Evolutionary conservation across 441 rosid genomes (phyloP), one percentile per base, ranked within the genome.

Genomic region (Populus hybrid): DNA sequence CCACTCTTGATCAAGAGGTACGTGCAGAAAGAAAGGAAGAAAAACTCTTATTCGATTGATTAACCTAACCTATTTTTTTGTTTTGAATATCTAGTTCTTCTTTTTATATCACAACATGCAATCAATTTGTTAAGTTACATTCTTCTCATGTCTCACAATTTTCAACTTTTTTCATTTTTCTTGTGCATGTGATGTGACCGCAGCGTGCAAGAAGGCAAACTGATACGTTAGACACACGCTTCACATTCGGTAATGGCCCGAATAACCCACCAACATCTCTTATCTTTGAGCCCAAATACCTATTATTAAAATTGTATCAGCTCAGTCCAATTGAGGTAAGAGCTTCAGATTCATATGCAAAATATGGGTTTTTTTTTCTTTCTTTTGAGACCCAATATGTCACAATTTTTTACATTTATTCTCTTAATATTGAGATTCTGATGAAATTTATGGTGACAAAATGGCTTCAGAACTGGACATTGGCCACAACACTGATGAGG

Each of bases 301-400:
- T 87, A 21, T 69, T 76, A 2, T 57, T 82, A 2, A 79, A 20
- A 1, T 42, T 88, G 40, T 88, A 91, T 69, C 80, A 88, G 46
- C 90, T 80, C 50, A 86, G 91, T 81, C 93, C 91, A 24, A 76
- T 69, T 68, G 78, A 88, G 89, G 94, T 85, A 77, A 67, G 50
- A 10, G 23, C n/a, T 16, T 67, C 10, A 38, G 11, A 38, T 38
- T 9, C 42, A 38, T 38, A 8, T 3, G 10, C 3, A 38, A 34
- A 6, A 34, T 34, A 8, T 34, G 1, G 36, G 7, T 0, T 34
- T 6, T 34, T 0, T 34, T 34, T 1, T 24, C 8, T 38, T 38
- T 8, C 11, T 38, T 38, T 38, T 38, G 11, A 38, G 2, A 38
- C 10, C 42, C 10, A 38, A 38, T 38, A 2, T 38, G 42, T 38